These are phyloP conservation scores for Wickerhamiella musiphila DNA, from an alignment of 805 yeast genomes.

Conservation along the genomic window DNA sequence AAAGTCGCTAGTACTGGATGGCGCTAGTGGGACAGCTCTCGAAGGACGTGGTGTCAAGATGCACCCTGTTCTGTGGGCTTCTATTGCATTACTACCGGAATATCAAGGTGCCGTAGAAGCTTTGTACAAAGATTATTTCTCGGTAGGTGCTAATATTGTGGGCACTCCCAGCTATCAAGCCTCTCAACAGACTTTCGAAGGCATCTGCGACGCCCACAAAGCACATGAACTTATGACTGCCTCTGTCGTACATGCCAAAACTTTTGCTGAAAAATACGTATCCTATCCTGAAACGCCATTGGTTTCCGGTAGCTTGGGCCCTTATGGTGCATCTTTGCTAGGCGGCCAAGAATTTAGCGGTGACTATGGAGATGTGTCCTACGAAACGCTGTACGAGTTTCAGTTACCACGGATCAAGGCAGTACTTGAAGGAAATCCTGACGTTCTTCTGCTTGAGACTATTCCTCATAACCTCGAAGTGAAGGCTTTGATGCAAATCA, in stretches of 20 bases:
- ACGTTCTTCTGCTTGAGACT: constrained; percentile 52
- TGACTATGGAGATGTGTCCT: constrained; percentile 30
- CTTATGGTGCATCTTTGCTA: constrained; percentile 55
- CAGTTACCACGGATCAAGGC: constrained; percentile 32
- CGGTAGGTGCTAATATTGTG: constrained; percentile 37
- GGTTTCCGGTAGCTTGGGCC: constrained; percentile 55
- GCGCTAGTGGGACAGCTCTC: constrained; percentile 49
- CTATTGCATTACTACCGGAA: constrained; percentile 28
- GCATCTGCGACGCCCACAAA: background rate
- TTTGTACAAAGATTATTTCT: constrained; percentile 35
- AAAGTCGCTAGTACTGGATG: constrained; percentile 27
- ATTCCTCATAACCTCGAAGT: constrained; percentile 47
- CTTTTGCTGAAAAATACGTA: constrained; percentile 12
- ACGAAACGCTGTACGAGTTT: constrained; percentile 29
- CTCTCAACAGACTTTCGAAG: constrained; percentile 26
- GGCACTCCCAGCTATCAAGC: constrained; percentile 48
- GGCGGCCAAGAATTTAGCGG: constrained; percentile 65
- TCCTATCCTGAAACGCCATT: constrained; percentile 3
- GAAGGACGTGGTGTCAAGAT: constrained; percentile 32
- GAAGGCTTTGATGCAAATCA: constrained; percentile 28
- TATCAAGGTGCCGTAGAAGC: constrained; percentile 28
- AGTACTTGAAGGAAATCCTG: constrained; percentile 25
- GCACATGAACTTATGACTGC: constrained; percentile 1
- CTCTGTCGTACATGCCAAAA: constrained; percentile 15
- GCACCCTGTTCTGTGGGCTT: constrained; percentile 43